Conservation (phyloP, 805 yeast genomes). For the Kodamaea hsintzibuensis region DNA sequence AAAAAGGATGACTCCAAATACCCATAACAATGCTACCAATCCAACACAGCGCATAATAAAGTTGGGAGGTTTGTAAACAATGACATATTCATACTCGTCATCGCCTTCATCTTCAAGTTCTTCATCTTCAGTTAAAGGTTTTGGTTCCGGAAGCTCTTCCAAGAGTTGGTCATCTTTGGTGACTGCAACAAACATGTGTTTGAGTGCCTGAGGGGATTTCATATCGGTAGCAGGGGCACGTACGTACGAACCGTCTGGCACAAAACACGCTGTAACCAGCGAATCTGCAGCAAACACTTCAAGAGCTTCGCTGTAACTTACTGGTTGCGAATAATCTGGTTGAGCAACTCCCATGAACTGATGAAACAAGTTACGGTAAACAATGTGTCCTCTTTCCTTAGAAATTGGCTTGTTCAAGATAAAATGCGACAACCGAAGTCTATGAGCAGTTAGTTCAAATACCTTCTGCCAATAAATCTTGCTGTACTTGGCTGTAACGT, state of each 20-base stretch:
- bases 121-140: conserved; percentile 43
- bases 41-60: conserved; percentile 60
- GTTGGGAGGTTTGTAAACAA: conserved; percentile 86
- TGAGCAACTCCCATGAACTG: conserved; percentile 37
- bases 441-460: conserved; percentile 54
- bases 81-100: conserved; percentile 49
- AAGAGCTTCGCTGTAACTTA: conserved; percentile 46
- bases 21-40: conserved; percentile 50
- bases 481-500: conserved; percentile 28
- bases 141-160: conserved; percentile 22
- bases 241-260: conserved; percentile 78
- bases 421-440: conserved; percentile 78
- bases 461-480: conserved; percentile 61
- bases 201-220: conserved; percentile 62
- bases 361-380: conserved; percentile 53
- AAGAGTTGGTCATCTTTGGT: conserved; percentile 69
- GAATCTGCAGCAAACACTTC: conserved; percentile 45
- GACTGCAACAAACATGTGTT: conserved; percentile 75
- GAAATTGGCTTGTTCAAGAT: conserved; percentile 62
- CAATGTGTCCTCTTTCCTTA: conserved; percentile 68
- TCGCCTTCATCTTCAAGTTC: conserved; percentile 45
- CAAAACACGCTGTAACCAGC: conserved; percentile 53
- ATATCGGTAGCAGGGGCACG: conserved; percentile 88
- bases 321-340: conserved; percentile 64
- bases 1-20: conserved; percentile 38